A percentile compares a stretch with the other conserved stretches of the same genome.
Conservation (phyloP, 2,329 filamentous ascomycete genomes). For the Furcasterigmium sp. region DNA sequence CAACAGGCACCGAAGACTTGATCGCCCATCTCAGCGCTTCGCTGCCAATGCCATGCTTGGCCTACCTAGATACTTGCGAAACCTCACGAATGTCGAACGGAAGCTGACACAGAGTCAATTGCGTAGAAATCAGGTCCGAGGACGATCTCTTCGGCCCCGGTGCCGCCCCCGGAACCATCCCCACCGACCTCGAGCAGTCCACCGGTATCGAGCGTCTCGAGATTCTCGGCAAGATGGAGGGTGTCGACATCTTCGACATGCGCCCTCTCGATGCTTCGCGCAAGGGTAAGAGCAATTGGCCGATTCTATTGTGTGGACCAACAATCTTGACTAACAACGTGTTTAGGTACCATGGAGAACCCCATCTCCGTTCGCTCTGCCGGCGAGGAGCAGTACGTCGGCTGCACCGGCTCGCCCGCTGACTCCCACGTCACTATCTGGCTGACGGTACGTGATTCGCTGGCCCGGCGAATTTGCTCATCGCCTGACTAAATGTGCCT, state of each 20-base stretch:
- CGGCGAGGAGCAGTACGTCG: slow-evolving; percentile 93
- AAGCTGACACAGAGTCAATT: slow-evolving; percentile 7
- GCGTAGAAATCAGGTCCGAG: slow-evolving; percentile 71
- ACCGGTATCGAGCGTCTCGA: slow-evolving; percentile 98
- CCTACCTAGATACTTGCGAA: too few relatives aligned
- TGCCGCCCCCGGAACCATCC: slow-evolving; percentile 74
- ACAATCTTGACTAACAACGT: slow-evolving; percentile 14
- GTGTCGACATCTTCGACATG: slow-evolving; percentile 98
- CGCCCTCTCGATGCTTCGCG: slow-evolving; percentile 87
- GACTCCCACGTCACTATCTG: slow-evolving; percentile 90
- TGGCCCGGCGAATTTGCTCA: too few relatives aligned
- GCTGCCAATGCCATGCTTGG: too few relatives aligned
- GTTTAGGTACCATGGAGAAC: slow-evolving; percentile 77
- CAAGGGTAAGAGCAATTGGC: slow-evolving; percentile 51
- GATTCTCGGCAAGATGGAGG: slow-evolving; percentile 99
- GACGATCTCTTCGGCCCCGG: slow-evolving; percentile 84
- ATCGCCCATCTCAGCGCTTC: too few relatives aligned
- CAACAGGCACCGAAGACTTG: too few relatives aligned
- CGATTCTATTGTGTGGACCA: neutral
- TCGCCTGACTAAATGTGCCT: too few relatives aligned
- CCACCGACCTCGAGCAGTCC: slow-evolving; percentile 90
- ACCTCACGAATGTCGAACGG: too few relatives aligned
- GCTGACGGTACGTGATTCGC: slow-evolving; percentile 79
- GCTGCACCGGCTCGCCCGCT: slow-evolving; percentile 89
- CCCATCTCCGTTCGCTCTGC: slow-evolving; percentile 88